phyloP scores from a whole-genome alignment of 306 rosid genomes.

The Luffa aegyptiaca region DNA sequence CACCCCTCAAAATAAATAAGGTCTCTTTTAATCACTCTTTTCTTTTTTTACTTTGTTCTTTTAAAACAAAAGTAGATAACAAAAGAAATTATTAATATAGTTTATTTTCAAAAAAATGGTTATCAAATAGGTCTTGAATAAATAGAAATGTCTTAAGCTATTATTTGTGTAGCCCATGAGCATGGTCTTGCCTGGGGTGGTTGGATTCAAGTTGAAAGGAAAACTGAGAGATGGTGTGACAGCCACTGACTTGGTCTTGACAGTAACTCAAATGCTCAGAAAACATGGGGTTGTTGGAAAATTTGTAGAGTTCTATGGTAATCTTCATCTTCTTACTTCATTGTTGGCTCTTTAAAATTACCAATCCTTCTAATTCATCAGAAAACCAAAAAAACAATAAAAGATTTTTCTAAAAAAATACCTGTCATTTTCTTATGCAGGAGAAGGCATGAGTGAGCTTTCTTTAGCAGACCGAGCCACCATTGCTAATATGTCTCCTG shows the following conservation, averaged over 20 bases:
- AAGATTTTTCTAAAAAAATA: not conserved
- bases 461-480: conserved; percentile 87
- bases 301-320: conserved; percentile 91
- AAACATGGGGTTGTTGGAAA: conserved; percentile 94
- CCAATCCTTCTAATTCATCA: not conserved
- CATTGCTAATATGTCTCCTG: conserved; percentile 90
- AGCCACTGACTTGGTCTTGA: conserved; percentile 86
- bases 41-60: not conserved
- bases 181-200: conserved; percentile 94
- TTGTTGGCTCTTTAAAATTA: not conserved
- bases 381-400: not conserved
- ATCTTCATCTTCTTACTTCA: not conserved
- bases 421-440: conserved; percentile 28
- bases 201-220: conserved; percentile 68
- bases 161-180: conserved; percentile 73
- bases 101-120: not conserved
- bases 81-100: not conserved
- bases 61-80: not conserved
- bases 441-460: conserved; percentile 82
- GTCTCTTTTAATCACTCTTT: not conserved
- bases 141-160: not conserved
- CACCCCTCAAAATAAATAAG: not conserved
- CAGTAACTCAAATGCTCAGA: conserved; percentile 82
- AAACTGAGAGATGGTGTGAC: conserved; percentile 77
- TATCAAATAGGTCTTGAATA: not conserved